Percentiles rank a stretch among this genome's conserved stretches.
These are phyloP conservation scores for Aurantiochytrium sp. DNA, from an alignment of 108 stramenopile species.

Conservation along the genomic window DNA sequence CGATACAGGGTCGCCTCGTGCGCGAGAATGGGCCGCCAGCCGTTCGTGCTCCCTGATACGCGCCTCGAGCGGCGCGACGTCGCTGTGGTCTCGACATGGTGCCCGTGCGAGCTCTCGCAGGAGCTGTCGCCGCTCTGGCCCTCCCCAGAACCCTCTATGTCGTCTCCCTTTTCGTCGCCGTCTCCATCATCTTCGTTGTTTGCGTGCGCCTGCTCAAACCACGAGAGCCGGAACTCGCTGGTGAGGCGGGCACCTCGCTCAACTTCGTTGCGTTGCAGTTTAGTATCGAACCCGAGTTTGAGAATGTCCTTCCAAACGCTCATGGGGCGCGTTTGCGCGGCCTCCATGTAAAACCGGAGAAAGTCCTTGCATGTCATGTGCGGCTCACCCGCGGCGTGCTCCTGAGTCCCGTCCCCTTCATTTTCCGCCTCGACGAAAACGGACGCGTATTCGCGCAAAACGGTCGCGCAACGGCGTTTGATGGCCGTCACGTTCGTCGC, in stretches of 20 bases:
- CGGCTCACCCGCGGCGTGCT: background rate
- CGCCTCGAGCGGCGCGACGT: no score
- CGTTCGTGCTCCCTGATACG: no score
- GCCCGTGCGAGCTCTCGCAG: no score
- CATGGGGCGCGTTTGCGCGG: background rate
- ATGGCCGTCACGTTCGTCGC: background rate
- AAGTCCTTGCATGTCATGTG: background rate
- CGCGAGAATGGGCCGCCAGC: background rate
- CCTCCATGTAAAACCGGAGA: background rate
- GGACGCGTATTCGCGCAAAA: background rate
- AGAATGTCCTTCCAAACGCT: conserved; percentile 8
- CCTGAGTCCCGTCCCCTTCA: background rate
- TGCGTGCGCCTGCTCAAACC: no score
- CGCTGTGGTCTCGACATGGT: no score
- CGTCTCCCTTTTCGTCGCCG: background rate
- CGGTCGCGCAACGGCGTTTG: background rate
- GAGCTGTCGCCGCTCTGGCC: no score
- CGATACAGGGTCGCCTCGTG: background rate
- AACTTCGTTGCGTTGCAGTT: background rate
- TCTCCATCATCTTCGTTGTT: background rate
- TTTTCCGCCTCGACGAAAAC: background rate
- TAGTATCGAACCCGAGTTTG: background rate
- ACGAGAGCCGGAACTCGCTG: background rate
- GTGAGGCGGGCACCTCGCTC: background rate
- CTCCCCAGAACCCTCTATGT: no score